Base-by-base conservation (phyloP, 257 asterid genomes). In the Petunia axillaris region DNA sequence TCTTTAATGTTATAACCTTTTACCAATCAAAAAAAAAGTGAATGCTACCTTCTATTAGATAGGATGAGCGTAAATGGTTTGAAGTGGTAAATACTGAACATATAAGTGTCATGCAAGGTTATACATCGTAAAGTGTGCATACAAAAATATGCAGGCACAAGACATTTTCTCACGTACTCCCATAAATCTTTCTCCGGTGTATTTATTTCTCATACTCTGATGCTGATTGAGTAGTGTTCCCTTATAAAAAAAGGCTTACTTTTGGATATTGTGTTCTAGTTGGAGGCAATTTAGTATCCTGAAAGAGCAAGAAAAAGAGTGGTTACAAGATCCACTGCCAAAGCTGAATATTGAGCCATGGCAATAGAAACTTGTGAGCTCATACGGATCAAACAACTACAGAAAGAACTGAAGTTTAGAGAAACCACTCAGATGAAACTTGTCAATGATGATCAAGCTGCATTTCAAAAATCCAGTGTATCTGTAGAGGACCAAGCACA, bases 121-220 rank as follows among this genome's bases (percentile, higher is more conserved):
- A 71, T 71, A 48, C 62, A 35, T 71, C 11, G 77, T 71, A 50
- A 71, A 50, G 77, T 71, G 77, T 11, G 46, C 46, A 71, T 71
- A 71, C 4, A 71, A 50, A 71, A 71, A 35, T 11, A 50, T 48
- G 77, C 60, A 71, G 35, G 6, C 77, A 3, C 3, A 71, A 50
- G 77, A 5, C 35, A 11, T 11, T 48, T 40, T 50, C 62, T 71
- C 77, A 71, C 7, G 5, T 35, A 35, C 25, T 48, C 62, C 35
- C 77, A 71, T 71, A 71, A 35, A 50, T 71, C 13, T 14, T 39
- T 50, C 77, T 50, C 62, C 52, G 1, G 0, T 50, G 13, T 36
- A 60, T 71, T 6, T 11, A 50, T 71, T 71, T 71, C 62, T 48
- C 77, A 71, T 50, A 35, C 50, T 3, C 50, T 46, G 35, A 50